Conservation (phyloP, 1,284 basidiomycete species). For the Xerocomus amazonicus region DNA sequence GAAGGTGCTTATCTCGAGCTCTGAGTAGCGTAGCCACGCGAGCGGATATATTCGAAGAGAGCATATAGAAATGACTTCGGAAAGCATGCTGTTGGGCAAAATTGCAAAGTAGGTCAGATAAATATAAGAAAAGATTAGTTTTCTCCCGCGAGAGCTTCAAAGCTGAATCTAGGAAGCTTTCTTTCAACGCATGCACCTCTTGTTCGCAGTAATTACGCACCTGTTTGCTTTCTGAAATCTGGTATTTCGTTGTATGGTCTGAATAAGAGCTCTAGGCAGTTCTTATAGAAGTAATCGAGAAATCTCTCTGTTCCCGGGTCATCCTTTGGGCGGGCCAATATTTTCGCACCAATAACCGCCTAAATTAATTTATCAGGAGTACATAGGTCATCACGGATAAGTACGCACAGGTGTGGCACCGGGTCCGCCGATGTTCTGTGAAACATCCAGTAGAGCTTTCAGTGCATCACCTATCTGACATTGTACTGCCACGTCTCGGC, state of each 20-base stretch:
- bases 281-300: slow-evolving; percentile 89
- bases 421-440: slow-evolving; percentile 40
- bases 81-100: slow-evolving; percentile 87
- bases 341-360: slow-evolving; percentile 37
- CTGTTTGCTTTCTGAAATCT: slow-evolving; percentile 64
- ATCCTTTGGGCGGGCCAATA: slow-evolving; percentile 64
- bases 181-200: not conserved
- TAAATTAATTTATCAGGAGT: slow-evolving; percentile 10
- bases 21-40: slow-evolving; percentile 79
- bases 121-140: slow-evolving; percentile 74
- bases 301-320: slow-evolving; percentile 86
- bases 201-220: slow-evolving; percentile 36
- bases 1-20: slow-evolving; percentile 86
- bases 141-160: slow-evolving; percentile 65
- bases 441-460: slow-evolving; percentile 79
- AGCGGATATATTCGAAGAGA: slow-evolving; percentile 71
- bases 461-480: slow-evolving; percentile 91
- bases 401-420: slow-evolving; percentile 37
- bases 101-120: slow-evolving; percentile 89
- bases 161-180: slow-evolving; percentile 40
- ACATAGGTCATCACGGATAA: not conserved
- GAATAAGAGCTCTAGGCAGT: slow-evolving; percentile 72
- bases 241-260: slow-evolving; percentile 77
- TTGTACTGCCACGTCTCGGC: slow-evolving; percentile 84
- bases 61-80: slow-evolving; percentile 87